A percentile compares a stretch with the other conserved stretches of the same genome.
Evolutionary conservation across 768 basidiomycete species (phyloP).

Genomic region (Amylocystis lapponica): DNA sequence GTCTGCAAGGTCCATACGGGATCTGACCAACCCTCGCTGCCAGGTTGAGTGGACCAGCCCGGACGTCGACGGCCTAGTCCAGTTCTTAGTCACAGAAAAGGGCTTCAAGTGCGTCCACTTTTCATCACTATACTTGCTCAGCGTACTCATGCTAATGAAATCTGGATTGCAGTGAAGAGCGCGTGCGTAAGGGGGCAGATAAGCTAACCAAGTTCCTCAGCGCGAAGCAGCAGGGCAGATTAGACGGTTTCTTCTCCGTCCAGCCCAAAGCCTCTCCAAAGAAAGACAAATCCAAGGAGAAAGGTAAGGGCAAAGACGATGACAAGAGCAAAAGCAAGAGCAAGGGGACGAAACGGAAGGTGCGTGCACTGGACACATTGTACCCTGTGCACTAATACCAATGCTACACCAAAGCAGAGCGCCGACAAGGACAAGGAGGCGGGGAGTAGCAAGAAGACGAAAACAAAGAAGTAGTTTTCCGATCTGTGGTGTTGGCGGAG

Average conservation of each 20-base stretch:
- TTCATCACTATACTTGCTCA: not conserved
- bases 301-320: constrained; percentile 30
- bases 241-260: constrained; percentile 91
- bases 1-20: not conserved
- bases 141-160: not conserved
- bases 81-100: constrained; percentile 91
- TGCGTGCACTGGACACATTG: constrained; percentile 11
- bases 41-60: constrained; percentile 94
- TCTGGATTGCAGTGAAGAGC: constrained; percentile 69
- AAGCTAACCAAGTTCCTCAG: constrained; percentile 84
- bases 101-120: constrained; percentile 80
- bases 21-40: not conserved
- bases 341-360: constrained; percentile 52
- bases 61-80: constrained; percentile 87
- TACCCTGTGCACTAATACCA: not conserved
- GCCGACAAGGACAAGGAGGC: constrained; percentile 31
- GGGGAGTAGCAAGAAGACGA: constrained; percentile 34
- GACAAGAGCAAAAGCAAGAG: constrained; percentile 24
- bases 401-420: not conserved
- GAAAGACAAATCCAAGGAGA: constrained; percentile 33
- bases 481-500: too few species aligned
- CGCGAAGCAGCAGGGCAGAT: constrained; percentile 91
- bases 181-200: constrained; percentile 91
- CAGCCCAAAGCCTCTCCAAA: constrained; percentile 55
- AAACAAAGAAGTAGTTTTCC: constrained; percentile 34